Evolutionary conservation across 2,329 filamentous ascomycete species (phyloP), one percentile per base, ranked within the genome.

Genomic region (Tolypocladium tundrense): DNA sequence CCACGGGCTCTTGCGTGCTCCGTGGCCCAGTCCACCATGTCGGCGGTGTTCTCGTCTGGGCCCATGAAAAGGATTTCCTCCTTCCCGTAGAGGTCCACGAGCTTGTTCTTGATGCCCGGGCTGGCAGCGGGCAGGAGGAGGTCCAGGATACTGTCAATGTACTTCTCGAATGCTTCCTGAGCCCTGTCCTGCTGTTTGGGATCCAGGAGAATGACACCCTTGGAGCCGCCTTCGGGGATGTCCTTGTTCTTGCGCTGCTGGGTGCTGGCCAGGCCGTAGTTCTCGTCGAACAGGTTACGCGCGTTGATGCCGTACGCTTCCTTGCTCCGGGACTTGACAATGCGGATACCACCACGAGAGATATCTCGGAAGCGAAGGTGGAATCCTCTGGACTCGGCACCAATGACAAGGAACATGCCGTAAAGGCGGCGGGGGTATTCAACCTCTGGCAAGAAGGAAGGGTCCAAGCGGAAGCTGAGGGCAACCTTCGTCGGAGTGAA

Each of bases 191-290:
- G 94, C 75, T 97, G 91, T 71, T 92, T 88, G 62, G 90, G 85
- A 72, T 99, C 93, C 45, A 99, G 85, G 53, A 99, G 82, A 60
- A 99, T 93, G 59, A 99, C 94, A 77, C 94, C 94, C 79, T 99
- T 99, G 67, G 93, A 96, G 57, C 94, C 94, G 63, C 94, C 94
- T 77, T 99, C 94, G 3, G 94, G 94, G 56, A 99, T 99, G 68
- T 99, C 94, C 80, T 99, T 99, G 82, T 99, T 99, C 84, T 99
- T 99, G 70, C 94, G 90, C 77, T 99, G 94, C 75, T 99, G 94
- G 0, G 94, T 99, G 75, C 95, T 97, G 63, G 94, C 93, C 60
- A 99, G 83, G 62, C 94, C 95, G 76, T 99, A 99, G 76, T 99
- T 99, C 78, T 99, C 94, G 66, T 99, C 94, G 67, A 99, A 99